Evolutionary conservation across 148 eudicot species (phyloP).

Genomic region (Agrostemma githago): DNA sequence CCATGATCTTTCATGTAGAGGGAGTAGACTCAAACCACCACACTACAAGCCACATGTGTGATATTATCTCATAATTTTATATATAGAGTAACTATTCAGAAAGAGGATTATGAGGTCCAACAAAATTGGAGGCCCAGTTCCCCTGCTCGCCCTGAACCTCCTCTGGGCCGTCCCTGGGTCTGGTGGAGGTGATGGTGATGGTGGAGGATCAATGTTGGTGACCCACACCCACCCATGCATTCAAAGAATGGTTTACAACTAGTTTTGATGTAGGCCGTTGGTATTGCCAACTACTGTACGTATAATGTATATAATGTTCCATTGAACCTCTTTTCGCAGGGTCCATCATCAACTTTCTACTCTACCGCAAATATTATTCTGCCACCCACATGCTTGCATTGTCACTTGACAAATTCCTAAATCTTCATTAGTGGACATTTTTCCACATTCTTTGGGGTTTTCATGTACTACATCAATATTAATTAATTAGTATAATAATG

Average conservation of each 20-base stretch:
- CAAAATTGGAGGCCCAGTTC: too few relatives aligned
- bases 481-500: too few relatives aligned
- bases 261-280: constrained; percentile 15
- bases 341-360: constrained; percentile 14
- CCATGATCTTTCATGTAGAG: too few relatives aligned
- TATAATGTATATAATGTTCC: background rate
- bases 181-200: too few relatives aligned
- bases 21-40: too few relatives aligned
- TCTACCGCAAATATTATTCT: constrained; percentile 8
- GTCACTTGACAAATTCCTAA: background rate
- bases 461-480: too few relatives aligned
- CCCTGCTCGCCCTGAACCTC: too few relatives aligned
- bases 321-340: constrained; percentile 6
- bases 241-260: constrained; percentile 22
- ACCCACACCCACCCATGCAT: background rate
- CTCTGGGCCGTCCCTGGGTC: too few relatives aligned
- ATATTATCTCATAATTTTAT: too few relatives aligned
- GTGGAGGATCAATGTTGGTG: background rate
- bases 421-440: background rate
- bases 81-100: too few relatives aligned
- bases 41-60: too few relatives aligned
- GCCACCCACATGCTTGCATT: background rate
- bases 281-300: constrained; percentile 1
- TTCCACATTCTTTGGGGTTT: background rate
- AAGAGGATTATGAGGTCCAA: too few relatives aligned